Evolutionary conservation across 768 basidiomycete genomes (phyloP), one percentile per base, ranked within the genome.

Genomic region (Lentinula lateritia): DNA sequence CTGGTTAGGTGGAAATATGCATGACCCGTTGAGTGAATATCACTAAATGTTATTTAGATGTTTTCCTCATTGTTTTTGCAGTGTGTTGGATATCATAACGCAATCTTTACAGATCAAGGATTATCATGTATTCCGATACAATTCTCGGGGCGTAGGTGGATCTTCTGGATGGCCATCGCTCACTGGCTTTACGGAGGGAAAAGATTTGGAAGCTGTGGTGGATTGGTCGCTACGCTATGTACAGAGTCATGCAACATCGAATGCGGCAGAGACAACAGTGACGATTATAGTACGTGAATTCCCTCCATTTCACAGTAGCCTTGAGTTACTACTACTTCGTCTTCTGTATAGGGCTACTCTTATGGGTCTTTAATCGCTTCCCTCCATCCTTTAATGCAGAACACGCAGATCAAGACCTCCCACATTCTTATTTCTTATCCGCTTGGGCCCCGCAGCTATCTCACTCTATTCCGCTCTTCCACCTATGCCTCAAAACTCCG

Each of bases 341-440:
- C 56, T 35, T 32, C 35, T n/a, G n/a, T 35, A 32, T 55, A 92
- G 89, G 90, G 90, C 5, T 94, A 94, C 72, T 93, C 92, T 9
- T 78, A 92, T 78, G 92, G 92, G 1, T 84, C 89, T 2, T 76
- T 94, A 36, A 85, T 90, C 41, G 82, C 83, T 10, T 89, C 89
- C 7, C 73, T 89, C 62, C 84, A 85, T 61, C 86, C 89, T 0
- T 67, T 83, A 2, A 72, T 87, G 2, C 73, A 77, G 0, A 23
- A 23, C 46, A 66, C 76, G 16, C 73, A 74, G n/a, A 68, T 87
- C 50, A 78, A 75, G 67, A 86, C 83, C 0, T 81, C 81, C 12
- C 88, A 92, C 69, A 74, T 92, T 50, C 69, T 93, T 43, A 72
- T 93, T 20, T 92, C 91, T 3, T 93, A 93, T 68, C 92, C 92